A percentile compares a stretch with the other conserved stretches of the same genome.
Conservation (phyloP, 164 flowering plant species). For the Macadamia integrifolia region DNA sequence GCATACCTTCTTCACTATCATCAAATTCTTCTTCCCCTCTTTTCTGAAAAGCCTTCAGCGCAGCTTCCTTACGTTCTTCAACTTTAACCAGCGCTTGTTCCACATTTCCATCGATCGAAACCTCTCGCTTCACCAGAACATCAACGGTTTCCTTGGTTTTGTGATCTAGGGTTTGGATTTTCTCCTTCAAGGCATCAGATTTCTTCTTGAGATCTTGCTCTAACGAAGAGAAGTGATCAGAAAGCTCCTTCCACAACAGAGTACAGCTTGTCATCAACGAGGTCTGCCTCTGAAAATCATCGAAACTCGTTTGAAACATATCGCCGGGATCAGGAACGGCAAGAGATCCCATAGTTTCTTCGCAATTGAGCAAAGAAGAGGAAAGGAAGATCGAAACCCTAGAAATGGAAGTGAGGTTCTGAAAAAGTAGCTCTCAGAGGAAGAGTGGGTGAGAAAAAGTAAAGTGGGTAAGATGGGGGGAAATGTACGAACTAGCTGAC, state of each 20-base stretch:
- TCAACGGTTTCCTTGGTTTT: slow-evolving; percentile 53
- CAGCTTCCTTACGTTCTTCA: slow-evolving; percentile 41
- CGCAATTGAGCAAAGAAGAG: background rate
- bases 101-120: slow-evolving; percentile 47
- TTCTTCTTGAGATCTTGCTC: slow-evolving; percentile 66
- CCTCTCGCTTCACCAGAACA: slow-evolving; percentile 60
- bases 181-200: slow-evolving; percentile 58
- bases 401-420: slow-evolving; percentile 9
- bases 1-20: slow-evolving; percentile 41
- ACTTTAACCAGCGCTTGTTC: slow-evolving; percentile 42
- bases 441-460: background rate
- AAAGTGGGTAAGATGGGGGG: background rate
- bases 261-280: slow-evolving; percentile 89
- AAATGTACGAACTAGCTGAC: slow-evolving; percentile 22
- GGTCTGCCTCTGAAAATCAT: slow-evolving; percentile 78
- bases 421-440: slow-evolving; percentile 4
- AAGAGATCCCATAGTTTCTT: slow-evolving; percentile 57
- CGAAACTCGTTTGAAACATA: slow-evolving; percentile 59
- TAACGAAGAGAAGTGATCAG: slow-evolving; percentile 79
- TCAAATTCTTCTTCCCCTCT: slow-evolving; percentile 30
- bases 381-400: slow-evolving; percentile 24
- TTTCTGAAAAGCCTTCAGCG: slow-evolving; percentile 27
- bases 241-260: slow-evolving; percentile 89
- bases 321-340: slow-evolving; percentile 56
- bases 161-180: slow-evolving; percentile 45